Conservation (phyloP, 1,139 yeast species). For the Blastobotrys niveus region DNA sequence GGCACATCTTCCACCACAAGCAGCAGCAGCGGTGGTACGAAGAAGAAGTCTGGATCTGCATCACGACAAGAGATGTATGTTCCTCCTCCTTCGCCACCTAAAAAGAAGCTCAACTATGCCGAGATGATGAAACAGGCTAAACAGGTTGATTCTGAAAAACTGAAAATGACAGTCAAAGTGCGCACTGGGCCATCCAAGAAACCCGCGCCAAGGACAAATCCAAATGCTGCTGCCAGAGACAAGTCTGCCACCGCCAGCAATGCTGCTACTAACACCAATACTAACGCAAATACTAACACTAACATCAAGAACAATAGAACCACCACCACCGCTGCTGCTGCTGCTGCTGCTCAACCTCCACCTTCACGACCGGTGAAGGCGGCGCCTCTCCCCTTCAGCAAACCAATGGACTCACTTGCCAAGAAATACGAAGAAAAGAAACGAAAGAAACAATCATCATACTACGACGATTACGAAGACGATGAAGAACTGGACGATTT, state of each 20-base stretch:
- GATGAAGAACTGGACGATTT: constrained; percentile 35
- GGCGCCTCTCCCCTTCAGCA: constrained; percentile 17
- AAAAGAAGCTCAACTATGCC: constrained; percentile 33
- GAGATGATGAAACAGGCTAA: constrained; percentile 39
- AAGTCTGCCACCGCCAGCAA: too few relatives aligned
- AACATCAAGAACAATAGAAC: background rate
- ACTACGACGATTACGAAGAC: constrained; percentile 23
- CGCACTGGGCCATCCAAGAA: constrained; percentile 4
- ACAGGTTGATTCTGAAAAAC: constrained; percentile 32
- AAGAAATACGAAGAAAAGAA: constrained; percentile 8
- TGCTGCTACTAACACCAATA: background rate
- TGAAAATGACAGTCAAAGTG: constrained; percentile 35
- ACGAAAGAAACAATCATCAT: constrained; percentile 8
- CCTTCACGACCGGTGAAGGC: background rate
- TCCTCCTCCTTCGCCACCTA: constrained; percentile 12
- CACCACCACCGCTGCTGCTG: background rate
- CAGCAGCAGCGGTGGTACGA: background rate
- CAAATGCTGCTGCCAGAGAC: too few relatives aligned
- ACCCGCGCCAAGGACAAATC: too few relatives aligned
- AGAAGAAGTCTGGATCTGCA: background rate
- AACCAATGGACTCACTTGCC: constrained; percentile 20
- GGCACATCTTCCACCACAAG: background rate
- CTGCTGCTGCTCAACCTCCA: constrained; percentile 2
- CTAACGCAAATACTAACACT: background rate
- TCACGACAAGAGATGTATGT: background rate